Evolutionary conservation across 2,329 filamentous ascomycete species (phyloP), one percentile per base, ranked within the genome.

Genomic region (Apiospora saccharicola): DNA sequence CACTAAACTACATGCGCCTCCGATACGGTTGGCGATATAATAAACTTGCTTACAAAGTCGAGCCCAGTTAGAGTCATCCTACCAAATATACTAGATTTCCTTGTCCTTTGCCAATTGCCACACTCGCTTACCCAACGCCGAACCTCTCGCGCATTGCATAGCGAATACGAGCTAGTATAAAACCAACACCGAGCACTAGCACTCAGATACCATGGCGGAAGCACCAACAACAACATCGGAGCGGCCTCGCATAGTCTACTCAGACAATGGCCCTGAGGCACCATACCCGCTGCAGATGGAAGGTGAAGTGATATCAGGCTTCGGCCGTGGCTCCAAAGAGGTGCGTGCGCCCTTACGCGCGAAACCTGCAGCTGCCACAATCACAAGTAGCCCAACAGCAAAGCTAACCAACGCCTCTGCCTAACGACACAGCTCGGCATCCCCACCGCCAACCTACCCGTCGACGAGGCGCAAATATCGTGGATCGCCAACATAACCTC

Each of bases 301-400:
- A 74, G 96, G 96, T 34, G 90, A 92, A 71, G 95, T 99, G 34
- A 95, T 98, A 78, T 93, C 94, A 78, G 96, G 96, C 46, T 98
- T 98, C 82, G 96, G 96, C 57, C 90, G 96, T 73, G 96, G 96
- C 22, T 97, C 94, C 79, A 97, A 95, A 86, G 95, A 98, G 84
- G 94, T 95, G 81, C 73, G 84, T 80, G 57, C 26, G 53, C 68
- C 30, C 70, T 61, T 51, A 67, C 34, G 41, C 22, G 47, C 46
- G 61, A 43, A 67, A 67, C 37, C 41, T 70, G 44, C 71, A 67
- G 26, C 70, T 64, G 46, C 46, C 67, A 67, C 49, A 51, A 41
- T 30, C 26, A 46, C 44, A 41, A 30, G 14, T 19, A 67, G 16
- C 49, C 44, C 8, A 43, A 47, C 41, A 26, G 47, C 34, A 30